A percentile compares a stretch with the other conserved stretches of the same genome.
These are phyloP conservation scores for Echeveria elegans DNA, from an alignment of 164 flowering plant species.

Conservation along the genomic window DNA sequence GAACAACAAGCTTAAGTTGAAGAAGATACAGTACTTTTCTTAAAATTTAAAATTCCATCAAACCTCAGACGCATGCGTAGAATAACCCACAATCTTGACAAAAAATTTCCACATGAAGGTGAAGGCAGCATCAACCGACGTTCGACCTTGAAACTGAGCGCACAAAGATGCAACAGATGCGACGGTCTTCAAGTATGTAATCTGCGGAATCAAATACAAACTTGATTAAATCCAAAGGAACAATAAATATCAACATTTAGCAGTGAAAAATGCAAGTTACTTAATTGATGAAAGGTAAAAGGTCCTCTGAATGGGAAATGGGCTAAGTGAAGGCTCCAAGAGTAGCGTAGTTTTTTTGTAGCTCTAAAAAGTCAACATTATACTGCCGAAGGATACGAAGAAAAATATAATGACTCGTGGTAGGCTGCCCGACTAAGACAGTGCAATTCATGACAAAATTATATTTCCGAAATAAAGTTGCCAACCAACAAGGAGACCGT, in stretches of 20 bases:
- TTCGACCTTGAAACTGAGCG: slow-evolving; percentile 23
- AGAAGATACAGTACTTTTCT: not conserved
- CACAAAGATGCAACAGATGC: slow-evolving; percentile 51
- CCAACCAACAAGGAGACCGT: not conserved
- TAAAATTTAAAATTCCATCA: not conserved
- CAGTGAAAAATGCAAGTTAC: not conserved
- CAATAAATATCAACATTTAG: slow-evolving; percentile 1
- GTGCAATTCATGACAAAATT: too few relatives aligned
- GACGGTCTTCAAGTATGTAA: slow-evolving; percentile 48
- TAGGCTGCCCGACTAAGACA: too few relatives aligned
- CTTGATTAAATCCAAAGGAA: slow-evolving; percentile 8
- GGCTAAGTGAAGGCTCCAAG: not conserved
- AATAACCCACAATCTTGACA: slow-evolving; percentile 40
- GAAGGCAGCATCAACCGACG: slow-evolving; percentile 23
- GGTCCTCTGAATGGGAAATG: not conserved
- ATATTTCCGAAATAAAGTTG: too few relatives aligned
- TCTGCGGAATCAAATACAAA: slow-evolving; percentile 22
- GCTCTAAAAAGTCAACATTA: not conserved
- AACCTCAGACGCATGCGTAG: slow-evolving; percentile 60
- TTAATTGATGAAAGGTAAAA: not conserved
- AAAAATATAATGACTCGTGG: too few relatives aligned
- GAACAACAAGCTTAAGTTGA: not conserved
- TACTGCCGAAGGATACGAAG: too few relatives aligned
- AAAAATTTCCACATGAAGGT: slow-evolving; percentile 58
- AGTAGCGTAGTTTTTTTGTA: not conserved